Conservation (phyloP, 2,329 filamentous ascomycete species). For the Alternaria tenuissima region DNA sequence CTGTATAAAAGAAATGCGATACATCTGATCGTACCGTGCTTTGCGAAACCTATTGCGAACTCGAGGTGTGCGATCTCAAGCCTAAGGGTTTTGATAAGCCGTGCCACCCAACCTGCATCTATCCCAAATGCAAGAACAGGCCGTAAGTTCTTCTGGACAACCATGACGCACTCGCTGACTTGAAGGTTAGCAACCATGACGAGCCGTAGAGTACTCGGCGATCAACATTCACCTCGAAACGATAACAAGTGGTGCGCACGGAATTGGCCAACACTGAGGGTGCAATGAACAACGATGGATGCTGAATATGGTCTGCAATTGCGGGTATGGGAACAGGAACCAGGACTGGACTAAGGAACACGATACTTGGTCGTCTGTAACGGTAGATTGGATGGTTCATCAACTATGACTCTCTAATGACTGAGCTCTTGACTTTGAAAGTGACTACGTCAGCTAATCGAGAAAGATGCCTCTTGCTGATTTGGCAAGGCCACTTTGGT, state of each 20-base stretch:
- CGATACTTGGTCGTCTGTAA: not conserved
- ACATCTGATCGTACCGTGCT: not conserved
- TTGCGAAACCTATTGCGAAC: not conserved
- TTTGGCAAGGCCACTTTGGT: not conserved
- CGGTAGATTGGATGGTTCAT: rapidly evolving
- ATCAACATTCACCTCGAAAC: not conserved
- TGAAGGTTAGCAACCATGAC: not conserved
- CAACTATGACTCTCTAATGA: not conserved
- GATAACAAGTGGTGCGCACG: not conserved
- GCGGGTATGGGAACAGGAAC: not conserved
- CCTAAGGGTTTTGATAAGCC: not conserved
- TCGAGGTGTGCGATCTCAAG: not conserved
- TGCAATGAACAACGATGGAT: not conserved
- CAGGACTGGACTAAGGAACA: not conserved
- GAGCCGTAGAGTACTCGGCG: not conserved
- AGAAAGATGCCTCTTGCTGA: not conserved
- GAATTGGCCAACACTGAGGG: not conserved
- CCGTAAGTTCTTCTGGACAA: not conserved
- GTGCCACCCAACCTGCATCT: not conserved
- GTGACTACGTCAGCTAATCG: not conserved
- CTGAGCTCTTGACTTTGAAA: not conserved
- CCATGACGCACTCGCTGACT: not conserved
- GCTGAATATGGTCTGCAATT: not conserved
- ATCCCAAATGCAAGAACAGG: not conserved
- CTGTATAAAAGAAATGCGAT: not conserved